These are phyloP conservation scores for Filobasidium wieringae DNA, from an alignment of 768 basidiomycete genomes.

Conservation along the genomic window DNA sequence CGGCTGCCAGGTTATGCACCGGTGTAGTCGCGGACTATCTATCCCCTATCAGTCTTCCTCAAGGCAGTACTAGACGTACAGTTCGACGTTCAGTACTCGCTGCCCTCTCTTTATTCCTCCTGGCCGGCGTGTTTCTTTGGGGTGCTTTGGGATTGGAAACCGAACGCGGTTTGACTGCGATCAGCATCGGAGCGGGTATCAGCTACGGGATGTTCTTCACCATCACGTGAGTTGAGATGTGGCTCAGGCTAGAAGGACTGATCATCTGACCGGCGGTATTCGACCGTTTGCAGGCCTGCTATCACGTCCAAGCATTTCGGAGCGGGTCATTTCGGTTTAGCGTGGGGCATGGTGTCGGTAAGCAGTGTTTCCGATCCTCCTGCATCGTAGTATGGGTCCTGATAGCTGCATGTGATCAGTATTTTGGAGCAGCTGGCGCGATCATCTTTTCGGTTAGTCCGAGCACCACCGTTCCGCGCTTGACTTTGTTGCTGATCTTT, in stretches of 20 bases:
- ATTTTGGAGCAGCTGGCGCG: conserved; percentile 35
- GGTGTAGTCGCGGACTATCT: conserved; percentile 33
- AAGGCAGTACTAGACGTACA: conserved; percentile 16
- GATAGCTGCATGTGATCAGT: background rate
- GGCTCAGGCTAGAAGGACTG: background rate
- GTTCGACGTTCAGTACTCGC: conserved; percentile 25
- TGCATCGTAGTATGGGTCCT: background rate
- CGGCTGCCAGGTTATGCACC: conserved; percentile 28
- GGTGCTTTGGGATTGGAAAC: conserved; percentile 20
- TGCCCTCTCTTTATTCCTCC: conserved; percentile 20
- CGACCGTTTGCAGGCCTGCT: conserved; percentile 17
- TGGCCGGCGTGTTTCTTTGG: conserved; percentile 28
- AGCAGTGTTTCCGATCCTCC: background rate
- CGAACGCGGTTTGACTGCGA: conserved; percentile 28
- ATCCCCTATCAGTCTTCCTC: conserved; percentile 19
- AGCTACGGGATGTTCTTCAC: conserved; percentile 38
- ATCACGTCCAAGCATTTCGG: conserved; percentile 25
- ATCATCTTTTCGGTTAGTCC: conserved; percentile 31
- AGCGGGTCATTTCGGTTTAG: conserved; percentile 35
- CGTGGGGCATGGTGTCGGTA: conserved; percentile 37
- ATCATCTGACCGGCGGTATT: background rate
- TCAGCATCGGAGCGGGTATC: conserved; percentile 31
- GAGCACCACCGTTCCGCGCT: background rate
- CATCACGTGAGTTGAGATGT: conserved; percentile 23
- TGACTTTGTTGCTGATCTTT: background rate